Conservation (phyloP, 495 filamentous ascomycete species). For the Penicillium argentinense region DNA sequence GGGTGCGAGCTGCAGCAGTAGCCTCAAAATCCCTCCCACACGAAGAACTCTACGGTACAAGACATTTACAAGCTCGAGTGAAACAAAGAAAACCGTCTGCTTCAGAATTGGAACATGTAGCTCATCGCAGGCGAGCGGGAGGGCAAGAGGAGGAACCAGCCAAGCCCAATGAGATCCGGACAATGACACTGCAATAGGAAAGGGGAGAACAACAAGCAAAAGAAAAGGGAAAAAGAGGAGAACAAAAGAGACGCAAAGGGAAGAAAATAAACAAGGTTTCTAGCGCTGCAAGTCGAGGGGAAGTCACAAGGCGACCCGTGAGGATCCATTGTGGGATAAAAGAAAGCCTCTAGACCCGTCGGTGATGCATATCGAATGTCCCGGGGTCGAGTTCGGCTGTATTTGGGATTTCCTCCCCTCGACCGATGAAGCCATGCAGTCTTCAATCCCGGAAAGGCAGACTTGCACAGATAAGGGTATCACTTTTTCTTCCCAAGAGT, state of each 20-base stretch:
- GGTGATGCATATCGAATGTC: constrained; percentile 32
- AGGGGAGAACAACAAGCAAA: constrained; percentile 16
- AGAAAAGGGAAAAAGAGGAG: constrained; percentile 26
- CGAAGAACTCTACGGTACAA: constrained; percentile 5
- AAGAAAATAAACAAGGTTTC: constrained; percentile 31
- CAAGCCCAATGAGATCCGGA: constrained; percentile 17
- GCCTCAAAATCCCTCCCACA: no score
- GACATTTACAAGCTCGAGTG: constrained; percentile 11
- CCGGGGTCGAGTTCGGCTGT: constrained; percentile 29
- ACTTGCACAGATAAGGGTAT: constrained; percentile 52
- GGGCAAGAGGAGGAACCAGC: constrained; percentile 21
- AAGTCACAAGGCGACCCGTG: constrained; percentile 3
- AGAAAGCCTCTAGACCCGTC: constrained; percentile 32
- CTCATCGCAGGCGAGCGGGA: constrained; percentile 24
- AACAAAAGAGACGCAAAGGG: constrained; percentile 20
- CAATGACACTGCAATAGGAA: constrained; percentile 24
- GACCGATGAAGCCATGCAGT: constrained; percentile 43
- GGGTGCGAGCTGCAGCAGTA: no score
- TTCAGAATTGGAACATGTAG: constrained; percentile 33
- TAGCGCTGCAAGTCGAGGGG: constrained; percentile 42
- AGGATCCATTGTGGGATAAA: constrained; percentile 14
- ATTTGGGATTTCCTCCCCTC: constrained; percentile 31
- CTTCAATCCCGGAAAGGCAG: constrained; percentile 43
- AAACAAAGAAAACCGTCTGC: constrained; percentile 26
- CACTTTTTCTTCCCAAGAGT: constrained; percentile 51